Evolutionary conservation across 1,284 basidiomycete genomes (phyloP), one percentile per base, ranked within the genome.

Genomic region (Ustilago trichophora): DNA sequence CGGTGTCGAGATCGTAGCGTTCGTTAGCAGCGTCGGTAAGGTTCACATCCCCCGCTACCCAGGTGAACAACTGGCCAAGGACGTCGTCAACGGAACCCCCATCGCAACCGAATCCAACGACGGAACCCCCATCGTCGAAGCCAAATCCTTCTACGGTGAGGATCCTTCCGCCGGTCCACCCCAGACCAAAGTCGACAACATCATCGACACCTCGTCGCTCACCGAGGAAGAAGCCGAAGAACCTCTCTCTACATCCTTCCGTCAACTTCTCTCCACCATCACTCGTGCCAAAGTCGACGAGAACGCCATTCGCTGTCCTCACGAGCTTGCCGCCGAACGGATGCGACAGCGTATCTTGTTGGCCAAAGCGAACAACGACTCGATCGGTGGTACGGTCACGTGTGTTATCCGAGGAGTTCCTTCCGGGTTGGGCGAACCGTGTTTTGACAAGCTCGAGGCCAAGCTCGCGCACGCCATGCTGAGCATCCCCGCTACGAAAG

Each of bases 381-480:
- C 93, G 4, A 96, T 98, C 73, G 96, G 96, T 56, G 96, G 96
- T 21, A 97, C 92, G 7, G 88, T 98, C 56, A 98, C 93, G 48
- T 98, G 96, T 82, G 91, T 98, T 34, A 91, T 99, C 77, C 90
- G 95, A 49, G 88, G 89, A 68, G 88, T 91, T 6, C 94, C 96
- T 34, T 84, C 89, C 16, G 96, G 96, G 3, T 87, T 98, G 32
- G 96, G 96, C 52, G 96, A 98, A 83, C 96, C 96, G 38, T 91
- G 92, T 55, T 98, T 99, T 82, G 94, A 99, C 87, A 98, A 98
- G 85, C 89, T 98, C 80, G 96, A 98, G 83, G 96, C 96, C 29
- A 88, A 89, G 73, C 88, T 99, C 57, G 96, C 88, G 3, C 96
- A 98, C 82, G 96, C 96, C 15, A 98, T 99, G 94, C 87, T 99